These are phyloP conservation scores for Mytilinidion resinicola DNA, from an alignment of 495 filamentous ascomycete genomes.

Conservation along the genomic window DNA sequence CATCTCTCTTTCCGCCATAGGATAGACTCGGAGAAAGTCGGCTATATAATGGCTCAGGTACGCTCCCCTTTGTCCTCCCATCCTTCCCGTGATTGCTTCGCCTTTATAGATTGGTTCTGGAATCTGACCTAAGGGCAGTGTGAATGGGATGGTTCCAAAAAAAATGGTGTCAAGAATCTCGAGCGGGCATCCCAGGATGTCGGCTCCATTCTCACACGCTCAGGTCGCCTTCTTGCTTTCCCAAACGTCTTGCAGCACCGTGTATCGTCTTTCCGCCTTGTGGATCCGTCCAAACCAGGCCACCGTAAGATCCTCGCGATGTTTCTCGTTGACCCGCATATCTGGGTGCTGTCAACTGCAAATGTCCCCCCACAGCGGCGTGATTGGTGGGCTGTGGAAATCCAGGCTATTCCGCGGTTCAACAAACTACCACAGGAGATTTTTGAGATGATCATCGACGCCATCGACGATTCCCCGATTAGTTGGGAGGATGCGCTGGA, in stretches of 20 bases:
- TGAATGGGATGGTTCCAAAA: background rate
- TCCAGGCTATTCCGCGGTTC: background rate
- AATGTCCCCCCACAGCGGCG: slow-evolving; percentile 22
- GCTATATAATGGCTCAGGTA: background rate
- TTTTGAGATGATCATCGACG: slow-evolving; percentile 2
- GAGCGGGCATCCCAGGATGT: slow-evolving; percentile 7
- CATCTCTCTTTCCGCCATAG: slow-evolving; percentile 48
- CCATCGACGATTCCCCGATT: background rate
- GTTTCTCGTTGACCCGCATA: slow-evolving; percentile 30
- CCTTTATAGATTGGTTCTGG: background rate
- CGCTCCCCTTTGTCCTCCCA: background rate
- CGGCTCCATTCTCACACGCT: slow-evolving; percentile 15
- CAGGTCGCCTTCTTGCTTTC: slow-evolving; percentile 29
- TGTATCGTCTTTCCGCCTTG: slow-evolving; percentile 23
- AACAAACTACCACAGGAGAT: slow-evolving; percentile 1
- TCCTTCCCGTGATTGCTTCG: too few species aligned
- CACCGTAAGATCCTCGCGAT: slow-evolving; percentile 30
- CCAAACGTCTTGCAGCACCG: slow-evolving; percentile 32
- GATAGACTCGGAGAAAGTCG: slow-evolving; percentile 8
- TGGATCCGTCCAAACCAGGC: slow-evolving; percentile 25
- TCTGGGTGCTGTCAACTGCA: slow-evolving; percentile 16
- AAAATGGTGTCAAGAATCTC: slow-evolving; percentile 7
- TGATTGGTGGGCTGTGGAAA: slow-evolving; percentile 29
- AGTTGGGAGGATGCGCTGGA: background rate
- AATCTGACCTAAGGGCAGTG: background rate